Percentiles rank a stretch among this genome's conserved stretches.
phyloP scores from a whole-genome alignment of 1,139 yeast genomes.

The Zygoascus hellenicus region DNA sequence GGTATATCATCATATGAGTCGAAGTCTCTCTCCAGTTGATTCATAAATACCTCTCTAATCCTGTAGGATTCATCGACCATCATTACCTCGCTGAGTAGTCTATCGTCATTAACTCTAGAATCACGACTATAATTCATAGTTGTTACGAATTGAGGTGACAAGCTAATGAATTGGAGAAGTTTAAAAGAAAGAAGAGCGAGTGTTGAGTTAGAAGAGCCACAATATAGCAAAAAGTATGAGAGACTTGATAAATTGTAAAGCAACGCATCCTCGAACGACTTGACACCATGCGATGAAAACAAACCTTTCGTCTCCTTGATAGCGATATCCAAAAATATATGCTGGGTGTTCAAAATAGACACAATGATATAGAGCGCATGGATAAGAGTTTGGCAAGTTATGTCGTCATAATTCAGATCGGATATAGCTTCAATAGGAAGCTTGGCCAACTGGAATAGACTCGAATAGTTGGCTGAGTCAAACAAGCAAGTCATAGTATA shows the following conservation, averaged over 20 bases:
- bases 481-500: slow-evolving; percentile 58
- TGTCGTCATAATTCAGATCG: slow-evolving; percentile 37
- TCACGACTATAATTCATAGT: slow-evolving; percentile 32
- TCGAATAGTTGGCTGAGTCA: slow-evolving; percentile 50
- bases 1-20: slow-evolving; percentile 23
- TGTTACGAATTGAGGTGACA: slow-evolving; percentile 45
- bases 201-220: slow-evolving; percentile 48
- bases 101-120: slow-evolving; percentile 47
- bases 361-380: slow-evolving; percentile 41
- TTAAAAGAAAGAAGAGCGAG: slow-evolving; percentile 51
- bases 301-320: slow-evolving; percentile 23
- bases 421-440: slow-evolving; percentile 52
- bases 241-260: slow-evolving; percentile 62
- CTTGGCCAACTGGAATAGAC: slow-evolving; percentile 50
- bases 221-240: slow-evolving; percentile 64
- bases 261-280: slow-evolving; percentile 64
- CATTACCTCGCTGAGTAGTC: slow-evolving; percentile 66
- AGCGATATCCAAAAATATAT: slow-evolving; percentile 29
- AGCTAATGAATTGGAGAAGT: slow-evolving; percentile 48
- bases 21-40: slow-evolving; percentile 53
- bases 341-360: slow-evolving; percentile 51
- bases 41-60: slow-evolving; percentile 66
- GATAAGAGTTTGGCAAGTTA: slow-evolving; percentile 35
- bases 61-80: slow-evolving; percentile 64
- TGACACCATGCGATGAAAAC: slow-evolving; percentile 56